Evolutionary conservation across 495 filamentous ascomycete species (phyloP), one percentile per base, ranked within the genome.

Genomic region (Talaromyces liani): DNA sequence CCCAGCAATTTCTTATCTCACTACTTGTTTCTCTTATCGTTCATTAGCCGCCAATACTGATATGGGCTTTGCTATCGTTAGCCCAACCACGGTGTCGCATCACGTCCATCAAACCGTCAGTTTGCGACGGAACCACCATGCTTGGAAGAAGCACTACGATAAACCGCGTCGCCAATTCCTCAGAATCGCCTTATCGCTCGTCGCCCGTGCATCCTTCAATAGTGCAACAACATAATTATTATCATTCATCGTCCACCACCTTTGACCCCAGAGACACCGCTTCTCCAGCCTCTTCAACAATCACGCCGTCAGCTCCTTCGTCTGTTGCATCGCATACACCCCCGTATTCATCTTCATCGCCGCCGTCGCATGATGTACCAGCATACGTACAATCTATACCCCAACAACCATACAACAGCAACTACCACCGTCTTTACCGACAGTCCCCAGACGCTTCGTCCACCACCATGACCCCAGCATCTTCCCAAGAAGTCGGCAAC

Each of bases 31-130:
- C 53, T 27, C 53, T 56, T 27, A 56, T 56, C 22, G 22, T 56
- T 29, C 22, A 56, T 31, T 29, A 56, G 22, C 53, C 53, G 14
- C 14, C 53, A 54, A 54, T 47, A 58, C 53, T 65, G 78, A 75
- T 67, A 82, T 82, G 76, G 78, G 75, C 71, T 77, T 77, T 65
- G 72, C 79, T 59, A 65, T 76, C 51, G 64, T 81, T 68, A 75
- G 82, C 70, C 75, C 78, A 63, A 49, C 29, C 20, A 72, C 79
- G 71, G 77, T 72, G 70, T 73, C 75, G 70, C 71, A 82, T 70
- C 72, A 74, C 68, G 65, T 69, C 70, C 71, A 76, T 65, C 71
- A 72, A 67, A 65, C 71, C 66, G 71, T 36, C 45, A 49, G 18
- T 49, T 49, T 22, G 18, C 56, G 27, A 58, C 56, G 27, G 56